Evolutionary conservation across 2,329 filamentous ascomycete genomes (phyloP), one percentile per base, ranked within the genome.

Genomic region (Nemania bipapillata): DNA sequence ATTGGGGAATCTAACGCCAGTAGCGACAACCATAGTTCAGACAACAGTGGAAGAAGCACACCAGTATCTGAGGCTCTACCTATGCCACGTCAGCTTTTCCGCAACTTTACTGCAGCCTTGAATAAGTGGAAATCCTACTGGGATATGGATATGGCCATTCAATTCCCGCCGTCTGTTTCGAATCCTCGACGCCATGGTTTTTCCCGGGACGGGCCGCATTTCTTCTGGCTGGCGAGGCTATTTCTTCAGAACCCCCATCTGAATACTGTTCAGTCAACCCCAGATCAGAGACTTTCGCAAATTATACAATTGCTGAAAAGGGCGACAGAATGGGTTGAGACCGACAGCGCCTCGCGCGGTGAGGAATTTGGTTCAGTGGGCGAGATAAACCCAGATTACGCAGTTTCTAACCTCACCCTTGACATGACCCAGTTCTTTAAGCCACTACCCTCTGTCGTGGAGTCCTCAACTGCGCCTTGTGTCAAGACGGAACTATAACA

Each of bases 361-460:
- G 88, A 91, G 74, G 89, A 91, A 72, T 81, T 90, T 65, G 90
- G 90, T 71, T 91, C 89, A 35, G 85, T 92, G 30, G 88, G 86
- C 71, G 87, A 90, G 63, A 90, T 92, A 70, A 88, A 91, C 75
- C 87, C 89, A 70, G 85, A 87, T 66, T 92, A 90, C 76, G 90
- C 88, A 6, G 81, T 87, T 47, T 83, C 83, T 71, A 86, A 91
- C 77, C 83, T 91, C 73, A 91, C 88, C 7, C 83, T 92, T 69
- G 87, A 92, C 79, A 91, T 92, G 90, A 88, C 88, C 75, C 84
- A 89, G 74, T 83, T 93, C 58, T 92, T 93, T 78, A 88, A 85
- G 75, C 90, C 90, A 84, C 77, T 86, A 74, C 80, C 83, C 70
- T 79, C 78, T 70, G 79, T 81, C 72, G 81, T 81, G 70, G 82